Percentiles rank a stretch among this genome's conserved stretches.
Evolutionary conservation across 2,329 filamentous ascomycete genomes (phyloP).

Genomic region (Colletotrichum aenigma): DNA sequence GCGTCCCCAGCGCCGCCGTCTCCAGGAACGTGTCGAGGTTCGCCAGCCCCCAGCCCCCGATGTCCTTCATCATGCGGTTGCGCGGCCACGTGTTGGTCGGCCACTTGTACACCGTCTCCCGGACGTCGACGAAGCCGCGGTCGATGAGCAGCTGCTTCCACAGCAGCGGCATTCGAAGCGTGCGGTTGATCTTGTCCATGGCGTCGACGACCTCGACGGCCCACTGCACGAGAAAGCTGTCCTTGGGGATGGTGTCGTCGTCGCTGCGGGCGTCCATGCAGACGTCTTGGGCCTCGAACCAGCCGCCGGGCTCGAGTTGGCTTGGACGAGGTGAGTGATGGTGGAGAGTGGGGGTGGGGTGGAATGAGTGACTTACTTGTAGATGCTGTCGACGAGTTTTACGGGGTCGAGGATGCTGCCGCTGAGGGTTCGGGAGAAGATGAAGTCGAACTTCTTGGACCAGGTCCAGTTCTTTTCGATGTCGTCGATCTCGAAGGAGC

Average conservation of each 20-base stretch:
- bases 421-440: conserved; percentile 35
- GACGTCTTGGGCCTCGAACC: conserved; percentile 35
- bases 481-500: conserved; percentile 46
- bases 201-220: conserved; percentile 33
- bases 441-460: conserved; percentile 36
- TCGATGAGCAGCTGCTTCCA: conserved; percentile 31
- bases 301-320: conserved; percentile 36
- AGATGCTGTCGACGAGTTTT: conserved; percentile 27
- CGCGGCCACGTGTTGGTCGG: conserved; percentile 41
- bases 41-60: conserved; percentile 34
- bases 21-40: conserved; percentile 36
- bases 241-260: conserved; percentile 33
- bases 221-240: conserved; percentile 36
- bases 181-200: conserved; percentile 31
- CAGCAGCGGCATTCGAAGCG: conserved; percentile 27
- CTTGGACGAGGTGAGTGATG: not conserved
- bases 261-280: conserved; percentile 31
- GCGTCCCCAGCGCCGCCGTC: conserved; percentile 37
- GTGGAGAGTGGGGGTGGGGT: not conserved
- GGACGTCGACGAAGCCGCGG: conserved; percentile 38
- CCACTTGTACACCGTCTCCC: conserved; percentile 34
- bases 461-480: conserved; percentile 37
- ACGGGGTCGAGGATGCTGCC: conserved; percentile 30
- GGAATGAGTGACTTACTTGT: not conserved
- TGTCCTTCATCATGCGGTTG: conserved; percentile 35